Base-by-base conservation (phyloP, 768 basidiomycete species). In the Termitomyces sp. region DNA sequence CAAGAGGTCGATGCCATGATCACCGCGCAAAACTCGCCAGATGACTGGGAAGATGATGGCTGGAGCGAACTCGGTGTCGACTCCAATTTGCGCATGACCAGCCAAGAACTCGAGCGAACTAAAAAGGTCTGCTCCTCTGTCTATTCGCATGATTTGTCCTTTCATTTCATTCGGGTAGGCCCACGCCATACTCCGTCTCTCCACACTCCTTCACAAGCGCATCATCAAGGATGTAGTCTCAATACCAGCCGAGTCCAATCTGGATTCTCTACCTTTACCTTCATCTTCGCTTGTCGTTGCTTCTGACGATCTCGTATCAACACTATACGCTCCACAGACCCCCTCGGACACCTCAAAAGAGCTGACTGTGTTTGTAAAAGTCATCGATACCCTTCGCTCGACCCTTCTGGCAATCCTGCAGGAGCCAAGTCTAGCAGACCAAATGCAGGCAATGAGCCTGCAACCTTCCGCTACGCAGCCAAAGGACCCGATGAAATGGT, bases 221-320 rank as follows among this genome's bases (percentile, higher is more conserved):
- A 73, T 90, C 58, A 67, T 78, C 28, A 72, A 76, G 58, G 81
- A 86, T 63, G 59, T 87, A 26, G 74, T 87, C 5, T 69, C 78
- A 3, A 55, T 66, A 7, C 32, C 32, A 32, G 32, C 60, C n/a
- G 28, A 50, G 33, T 26, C 63, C 44, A 69, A 69, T 20, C 71
- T 88, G n/a, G 87, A 89, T 65, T 55, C 65, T 23, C 74, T 92
- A 5, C 76, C 80, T 16, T 41, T 67, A 3, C 73, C 73, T 9
- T 91, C 88, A 3, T 74, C 79, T 33, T 66, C 70, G 7, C 75
- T 89, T 23, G 75, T 87, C 18, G 68, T 77, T 50, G 76, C 80
- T 3, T 77, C 82, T 4, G 90, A 92, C 67, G 87, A 92, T 43
- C 73, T 91, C 55, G 79, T 87, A 23, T 78, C 86, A n/a, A 72